These are phyloP conservation scores for Aspergillus caelatus DNA, from an alignment of 2,329 filamentous ascomycete genomes.

Conservation along the genomic window DNA sequence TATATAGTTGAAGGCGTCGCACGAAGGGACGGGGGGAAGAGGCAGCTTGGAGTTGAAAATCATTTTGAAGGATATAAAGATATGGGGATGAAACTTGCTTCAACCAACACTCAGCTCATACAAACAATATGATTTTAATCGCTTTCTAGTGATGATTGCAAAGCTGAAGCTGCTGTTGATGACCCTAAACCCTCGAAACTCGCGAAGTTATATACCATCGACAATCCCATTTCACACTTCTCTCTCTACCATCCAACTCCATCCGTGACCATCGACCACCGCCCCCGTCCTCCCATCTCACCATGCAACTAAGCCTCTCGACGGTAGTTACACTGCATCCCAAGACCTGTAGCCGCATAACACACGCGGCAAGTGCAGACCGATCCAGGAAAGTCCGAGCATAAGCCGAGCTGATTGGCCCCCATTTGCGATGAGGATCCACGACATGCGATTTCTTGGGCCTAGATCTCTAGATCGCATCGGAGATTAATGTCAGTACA, in stretches of 20 bases:
- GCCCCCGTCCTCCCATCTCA: neutral
- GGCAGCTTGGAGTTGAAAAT: slow-evolving; percentile 15
- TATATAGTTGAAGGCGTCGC: slow-evolving; percentile 18
- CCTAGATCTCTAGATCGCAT: neutral
- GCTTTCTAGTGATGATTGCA: neutral
- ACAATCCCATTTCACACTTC: neutral
- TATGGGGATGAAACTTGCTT: neutral
- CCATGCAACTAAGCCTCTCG: neutral
- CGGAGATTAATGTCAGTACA: neutral
- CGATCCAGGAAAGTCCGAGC: neutral
- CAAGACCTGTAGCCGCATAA: neutral
- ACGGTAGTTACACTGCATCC: neutral
- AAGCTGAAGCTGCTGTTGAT: neutral
- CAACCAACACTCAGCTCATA: neutral
- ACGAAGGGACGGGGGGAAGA: slow-evolving; percentile 6
- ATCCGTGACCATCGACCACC: neutral
- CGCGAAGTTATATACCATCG: neutral
- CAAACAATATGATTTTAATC: neutral
- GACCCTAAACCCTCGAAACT: neutral
- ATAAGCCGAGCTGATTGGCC: neutral
- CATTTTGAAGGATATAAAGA: slow-evolving; percentile 6
- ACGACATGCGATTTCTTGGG: neutral
- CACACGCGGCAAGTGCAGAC: neutral
- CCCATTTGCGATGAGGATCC: neutral
- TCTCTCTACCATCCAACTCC: neutral